phyloP scores from a whole-genome alignment of 768 basidiomycete genomes.

The Exidia glandulosa region DNA sequence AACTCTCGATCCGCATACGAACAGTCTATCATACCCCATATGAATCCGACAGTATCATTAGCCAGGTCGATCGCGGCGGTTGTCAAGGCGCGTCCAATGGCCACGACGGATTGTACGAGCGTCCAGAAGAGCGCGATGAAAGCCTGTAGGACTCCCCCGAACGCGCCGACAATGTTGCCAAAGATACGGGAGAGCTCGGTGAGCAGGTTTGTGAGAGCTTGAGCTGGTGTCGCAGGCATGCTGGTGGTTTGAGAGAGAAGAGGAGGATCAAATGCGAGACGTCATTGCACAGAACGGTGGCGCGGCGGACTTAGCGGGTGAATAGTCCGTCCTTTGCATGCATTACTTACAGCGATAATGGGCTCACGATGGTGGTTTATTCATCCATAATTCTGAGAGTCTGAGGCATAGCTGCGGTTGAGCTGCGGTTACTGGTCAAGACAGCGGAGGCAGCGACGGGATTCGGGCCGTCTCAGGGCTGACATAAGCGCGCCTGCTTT shows the following conservation, averaged over 20 bases:
- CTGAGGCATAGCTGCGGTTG: constrained; percentile 8
- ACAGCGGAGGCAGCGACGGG: too few species aligned
- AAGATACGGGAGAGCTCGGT: neutral
- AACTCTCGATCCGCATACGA: too few species aligned
- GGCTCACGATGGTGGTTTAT: too few species aligned
- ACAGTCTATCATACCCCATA: neutral
- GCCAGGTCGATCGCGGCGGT: neutral
- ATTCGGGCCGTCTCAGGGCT: too few species aligned
- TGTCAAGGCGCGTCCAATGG: neutral
- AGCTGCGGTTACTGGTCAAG: too few species aligned
- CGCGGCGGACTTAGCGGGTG: too few species aligned
- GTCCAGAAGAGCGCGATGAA: neutral
- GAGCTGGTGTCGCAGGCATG: neutral
- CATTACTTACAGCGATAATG: too few species aligned
- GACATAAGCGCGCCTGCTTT: too few species aligned
- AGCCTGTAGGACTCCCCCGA: neutral
- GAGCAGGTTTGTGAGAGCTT: neutral
- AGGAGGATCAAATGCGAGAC: neutral
- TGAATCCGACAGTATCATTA: neutral
- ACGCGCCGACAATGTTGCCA: neutral
- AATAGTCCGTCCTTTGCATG: too few species aligned
- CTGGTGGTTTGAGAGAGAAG: neutral
- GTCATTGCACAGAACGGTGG: too few species aligned
- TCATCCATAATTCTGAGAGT: too few species aligned
- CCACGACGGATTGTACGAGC: neutral